A percentile compares a stretch with the other conserved stretches of the same genome.
Conservation (phyloP, 2,329 filamentous ascomycete species). For the Botrytis tulipae region DNA sequence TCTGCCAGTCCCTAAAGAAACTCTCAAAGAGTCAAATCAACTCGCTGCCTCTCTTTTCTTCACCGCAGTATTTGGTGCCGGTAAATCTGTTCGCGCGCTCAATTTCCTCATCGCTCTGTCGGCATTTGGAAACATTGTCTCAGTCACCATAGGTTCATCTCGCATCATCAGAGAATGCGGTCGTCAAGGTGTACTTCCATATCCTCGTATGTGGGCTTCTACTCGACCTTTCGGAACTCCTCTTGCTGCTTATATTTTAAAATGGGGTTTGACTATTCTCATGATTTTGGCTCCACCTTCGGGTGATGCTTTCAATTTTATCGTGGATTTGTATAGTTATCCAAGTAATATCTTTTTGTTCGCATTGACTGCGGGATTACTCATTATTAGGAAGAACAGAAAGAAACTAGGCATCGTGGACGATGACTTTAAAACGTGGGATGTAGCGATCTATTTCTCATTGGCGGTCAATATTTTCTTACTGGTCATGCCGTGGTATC, state of each 20-base stretch:
- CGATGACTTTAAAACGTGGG: slow-evolving; percentile 52
- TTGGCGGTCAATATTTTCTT: slow-evolving; percentile 60
- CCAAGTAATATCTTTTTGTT: slow-evolving; percentile 58
- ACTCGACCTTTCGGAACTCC: slow-evolving; percentile 64
- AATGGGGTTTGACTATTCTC: slow-evolving; percentile 56
- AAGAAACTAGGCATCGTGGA: slow-evolving; percentile 48
- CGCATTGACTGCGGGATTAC: slow-evolving; percentile 55
- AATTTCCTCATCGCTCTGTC: slow-evolving; percentile 48
- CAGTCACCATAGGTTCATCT: slow-evolving; percentile 52
- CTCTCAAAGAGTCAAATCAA: slow-evolving; percentile 52
- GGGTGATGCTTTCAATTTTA: slow-evolving; percentile 63
- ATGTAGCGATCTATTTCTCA: slow-evolving; percentile 56
- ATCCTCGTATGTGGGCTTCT: slow-evolving; percentile 50
- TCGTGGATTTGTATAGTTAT: slow-evolving; percentile 59
- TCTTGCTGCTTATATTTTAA: slow-evolving; percentile 55
- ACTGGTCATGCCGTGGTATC: slow-evolving; percentile 70
- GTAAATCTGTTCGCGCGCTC: slow-evolving; percentile 46
- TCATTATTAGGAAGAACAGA: slow-evolving; percentile 55
- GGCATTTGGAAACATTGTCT: slow-evolving; percentile 49
- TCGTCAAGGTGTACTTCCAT: slow-evolving; percentile 24
- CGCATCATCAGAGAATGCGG: slow-evolving; percentile 59
- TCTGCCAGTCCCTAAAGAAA: slow-evolving; percentile 48
- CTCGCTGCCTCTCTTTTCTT: slow-evolving; percentile 46
- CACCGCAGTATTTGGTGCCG: slow-evolving; percentile 49
- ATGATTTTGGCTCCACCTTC: slow-evolving; percentile 61